Evolutionary conservation across 225 moss, liverwort and hornwort species (phyloP).

Genomic region (Physcomitrellopsis africana): DNA sequence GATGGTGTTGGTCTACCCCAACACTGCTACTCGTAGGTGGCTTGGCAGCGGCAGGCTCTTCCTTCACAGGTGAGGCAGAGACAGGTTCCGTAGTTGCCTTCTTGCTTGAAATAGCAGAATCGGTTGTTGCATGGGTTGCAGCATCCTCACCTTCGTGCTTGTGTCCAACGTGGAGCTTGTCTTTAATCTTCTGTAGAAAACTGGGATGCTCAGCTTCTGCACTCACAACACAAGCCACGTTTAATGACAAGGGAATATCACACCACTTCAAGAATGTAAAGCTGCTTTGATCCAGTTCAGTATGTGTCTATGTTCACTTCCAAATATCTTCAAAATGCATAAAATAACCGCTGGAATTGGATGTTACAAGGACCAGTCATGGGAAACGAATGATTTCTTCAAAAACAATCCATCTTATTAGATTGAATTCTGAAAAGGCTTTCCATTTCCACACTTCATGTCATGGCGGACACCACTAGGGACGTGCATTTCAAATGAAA

Average conservation of each 20-base stretch:
- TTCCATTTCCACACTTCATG: background rate
- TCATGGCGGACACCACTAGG: background rate
- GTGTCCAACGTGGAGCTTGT: conserved; percentile 36
- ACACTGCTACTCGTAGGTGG: conserved; percentile 6
- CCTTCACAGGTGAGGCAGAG: conserved; percentile 2
- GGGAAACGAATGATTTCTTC: no score
- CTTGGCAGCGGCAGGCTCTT: background rate
- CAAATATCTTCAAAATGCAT: background rate
- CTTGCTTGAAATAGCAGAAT: conserved; percentile 12
- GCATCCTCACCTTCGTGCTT: background rate
- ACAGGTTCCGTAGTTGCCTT: background rate
- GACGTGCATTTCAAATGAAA: background rate
- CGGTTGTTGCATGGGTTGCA: background rate
- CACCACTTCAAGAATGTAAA: background rate
- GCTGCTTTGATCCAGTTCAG: background rate
- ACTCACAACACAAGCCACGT: background rate
- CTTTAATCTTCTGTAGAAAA: conserved; percentile 44
- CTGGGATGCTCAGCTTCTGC: conserved; percentile 37
- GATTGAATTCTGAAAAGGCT: background rate
- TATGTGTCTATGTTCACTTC: background rate
- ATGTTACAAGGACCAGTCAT: background rate
- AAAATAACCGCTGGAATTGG: background rate
- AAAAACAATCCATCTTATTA: no score
- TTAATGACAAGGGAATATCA: no score
- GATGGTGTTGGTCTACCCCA: background rate